phyloP scores from a whole-genome alignment of 2,329 filamentous ascomycete species.

The Endoconidiophora polonica region DNA sequence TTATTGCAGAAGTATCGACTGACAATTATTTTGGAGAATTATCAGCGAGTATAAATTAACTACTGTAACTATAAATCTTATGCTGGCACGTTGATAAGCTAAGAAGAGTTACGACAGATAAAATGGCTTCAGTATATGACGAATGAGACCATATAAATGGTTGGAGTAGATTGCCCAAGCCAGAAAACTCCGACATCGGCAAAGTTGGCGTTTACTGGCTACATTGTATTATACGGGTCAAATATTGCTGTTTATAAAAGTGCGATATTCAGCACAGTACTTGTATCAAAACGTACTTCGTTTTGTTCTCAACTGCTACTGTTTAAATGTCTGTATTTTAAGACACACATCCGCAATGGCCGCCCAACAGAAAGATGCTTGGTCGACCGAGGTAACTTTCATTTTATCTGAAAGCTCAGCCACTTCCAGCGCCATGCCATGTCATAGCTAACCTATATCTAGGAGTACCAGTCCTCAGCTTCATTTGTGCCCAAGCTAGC shows the following conservation, averaged over 20 bases:
- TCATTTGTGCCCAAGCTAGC: slow-evolving; percentile 48
- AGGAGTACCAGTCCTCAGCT: slow-evolving; percentile 44
- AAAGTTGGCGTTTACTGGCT: neutral
- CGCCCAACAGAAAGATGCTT: slow-evolving; percentile 19
- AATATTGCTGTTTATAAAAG: neutral
- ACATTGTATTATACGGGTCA: neutral
- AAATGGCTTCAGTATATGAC: neutral
- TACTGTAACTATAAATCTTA: too few relatives aligned
- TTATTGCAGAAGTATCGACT: too few relatives aligned
- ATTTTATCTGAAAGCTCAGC: neutral
- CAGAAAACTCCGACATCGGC: slow-evolving; percentile 14
- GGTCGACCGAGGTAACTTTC: slow-evolving; percentile 23
- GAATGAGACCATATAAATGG: neutral
- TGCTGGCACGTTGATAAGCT: too few relatives aligned
- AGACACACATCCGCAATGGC: neutral
- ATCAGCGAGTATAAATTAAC: too few relatives aligned
- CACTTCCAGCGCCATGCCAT: neutral
- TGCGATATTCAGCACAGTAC: neutral
- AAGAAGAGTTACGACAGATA: too few relatives aligned
- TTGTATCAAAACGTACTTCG: neutral
- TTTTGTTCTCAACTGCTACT: neutral
- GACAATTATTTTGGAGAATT: too few relatives aligned
- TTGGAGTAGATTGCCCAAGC: slow-evolving; percentile 5
- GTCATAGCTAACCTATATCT: neutral
- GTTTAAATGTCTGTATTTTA: neutral